These are phyloP conservation scores for Cyanidium caldarium DNA, from an alignment of 23 red algal genomes.

Conservation along the genomic window DNA sequence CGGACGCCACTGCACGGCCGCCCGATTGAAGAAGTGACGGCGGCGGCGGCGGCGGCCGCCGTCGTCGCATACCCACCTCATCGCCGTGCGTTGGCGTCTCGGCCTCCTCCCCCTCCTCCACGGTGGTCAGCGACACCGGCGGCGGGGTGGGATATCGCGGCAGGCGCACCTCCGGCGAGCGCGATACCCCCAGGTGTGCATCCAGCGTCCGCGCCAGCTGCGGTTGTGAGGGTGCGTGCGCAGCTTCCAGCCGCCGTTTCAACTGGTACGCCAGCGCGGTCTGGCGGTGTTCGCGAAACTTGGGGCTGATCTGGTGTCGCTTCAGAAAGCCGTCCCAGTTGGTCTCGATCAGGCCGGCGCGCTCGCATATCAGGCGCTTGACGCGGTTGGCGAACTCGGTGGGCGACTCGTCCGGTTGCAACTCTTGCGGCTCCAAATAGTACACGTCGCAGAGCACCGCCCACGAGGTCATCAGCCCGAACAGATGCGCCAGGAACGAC, in stretches of 20 bases:
- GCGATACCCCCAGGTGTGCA: no score
- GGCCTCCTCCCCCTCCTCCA: no score
- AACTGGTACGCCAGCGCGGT: slow-evolving; percentile 23
- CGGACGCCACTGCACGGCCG: no score
- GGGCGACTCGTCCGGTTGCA: slow-evolving; percentile 27
- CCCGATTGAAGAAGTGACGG: no score
- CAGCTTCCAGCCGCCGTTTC: slow-evolving; percentile 9
- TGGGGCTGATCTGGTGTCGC: slow-evolving; percentile 68
- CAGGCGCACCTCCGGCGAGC: no score
- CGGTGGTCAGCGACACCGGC: no score
- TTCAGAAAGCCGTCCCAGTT: slow-evolving; percentile 96
- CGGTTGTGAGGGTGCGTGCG: no score
- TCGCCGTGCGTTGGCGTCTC: no score
- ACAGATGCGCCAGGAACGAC: slow-evolving; percentile 52
- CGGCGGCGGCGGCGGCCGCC: no score
- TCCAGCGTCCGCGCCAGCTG: no score
- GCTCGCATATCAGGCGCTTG: slow-evolving; percentile 37
- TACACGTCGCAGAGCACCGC: slow-evolving; percentile 87
- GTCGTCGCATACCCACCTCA: no score
- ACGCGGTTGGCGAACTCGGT: slow-evolving; percentile 70
- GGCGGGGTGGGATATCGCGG: no score
- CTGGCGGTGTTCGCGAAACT: slow-evolving; percentile 75
- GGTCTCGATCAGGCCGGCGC: slow-evolving; percentile 51
- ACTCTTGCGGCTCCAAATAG: slow-evolving; percentile 56
- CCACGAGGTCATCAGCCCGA: slow-evolving; percentile 92